These are phyloP conservation scores for Postia placenta DNA, from an alignment of 768 basidiomycete species.

Conservation along the genomic window DNA sequence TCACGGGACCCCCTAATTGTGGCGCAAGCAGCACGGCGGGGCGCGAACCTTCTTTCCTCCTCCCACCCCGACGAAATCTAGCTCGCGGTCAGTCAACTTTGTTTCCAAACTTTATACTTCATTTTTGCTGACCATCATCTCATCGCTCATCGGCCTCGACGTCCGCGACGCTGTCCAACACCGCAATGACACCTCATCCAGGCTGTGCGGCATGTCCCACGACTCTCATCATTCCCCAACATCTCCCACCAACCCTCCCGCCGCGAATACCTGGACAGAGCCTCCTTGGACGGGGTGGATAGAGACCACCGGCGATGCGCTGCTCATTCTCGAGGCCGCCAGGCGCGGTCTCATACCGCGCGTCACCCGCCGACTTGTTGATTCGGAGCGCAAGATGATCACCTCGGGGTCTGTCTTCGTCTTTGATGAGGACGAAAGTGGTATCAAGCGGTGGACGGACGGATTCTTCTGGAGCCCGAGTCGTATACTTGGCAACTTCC, in stretches of 20 bases:
- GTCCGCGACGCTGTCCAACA: not conserved
- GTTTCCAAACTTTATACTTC: constrained; percentile 58
- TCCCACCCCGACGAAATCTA: constrained; percentile 40
- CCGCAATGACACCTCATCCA: constrained; percentile 19
- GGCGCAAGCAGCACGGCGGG: constrained; percentile 19
- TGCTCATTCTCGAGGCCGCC: constrained; percentile 95
- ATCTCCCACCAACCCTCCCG: constrained; percentile 21
- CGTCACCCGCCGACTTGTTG: constrained; percentile 87
- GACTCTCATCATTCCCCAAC: constrained; percentile 25
- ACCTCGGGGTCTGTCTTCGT: constrained; percentile 92
- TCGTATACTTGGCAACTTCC: constrained; percentile 89
- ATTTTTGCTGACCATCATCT: constrained; percentile 32
- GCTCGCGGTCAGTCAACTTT: constrained; percentile 72
- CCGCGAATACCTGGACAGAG: constrained; percentile 62
- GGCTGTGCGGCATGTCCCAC: constrained; percentile 17
- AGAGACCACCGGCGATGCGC: constrained; percentile 90
- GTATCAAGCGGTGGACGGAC: constrained; percentile 98
- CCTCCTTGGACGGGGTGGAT: constrained; percentile 95
- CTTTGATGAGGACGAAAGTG: constrained; percentile 95
- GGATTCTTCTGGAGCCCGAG: constrained; percentile 95
- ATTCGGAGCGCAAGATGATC: constrained; percentile 90
- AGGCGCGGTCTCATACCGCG: constrained; percentile 85
- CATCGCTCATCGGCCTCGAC: constrained; percentile 14
- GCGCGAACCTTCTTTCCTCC: constrained; percentile 22
- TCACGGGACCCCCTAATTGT: constrained; percentile 10